Evolutionary conservation across 2,329 filamentous ascomycete species (phyloP).

Genomic region (Chalaropsis ovoidea): DNA sequence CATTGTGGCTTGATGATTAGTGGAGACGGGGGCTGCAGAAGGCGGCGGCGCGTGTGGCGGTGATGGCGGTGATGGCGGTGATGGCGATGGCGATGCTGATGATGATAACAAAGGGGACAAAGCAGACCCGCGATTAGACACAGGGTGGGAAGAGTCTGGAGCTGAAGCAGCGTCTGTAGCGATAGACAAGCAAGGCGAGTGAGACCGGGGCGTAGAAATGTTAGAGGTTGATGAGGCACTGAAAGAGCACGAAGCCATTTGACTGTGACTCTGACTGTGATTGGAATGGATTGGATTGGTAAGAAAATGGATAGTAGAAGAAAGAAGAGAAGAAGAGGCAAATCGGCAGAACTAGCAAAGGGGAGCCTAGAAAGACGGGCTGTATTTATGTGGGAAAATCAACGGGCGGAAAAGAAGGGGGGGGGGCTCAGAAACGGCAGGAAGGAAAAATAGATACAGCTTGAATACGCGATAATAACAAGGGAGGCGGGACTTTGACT

Average conservation of each 20-base stretch:
- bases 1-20: slow-evolving; percentile 39
- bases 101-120: slow-evolving; percentile 26
- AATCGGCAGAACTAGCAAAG: background rate
- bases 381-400: slow-evolving; percentile 6
- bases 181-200: slow-evolving; percentile 33
- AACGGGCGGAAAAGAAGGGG: background rate
- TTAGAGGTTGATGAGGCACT: slow-evolving; percentile 40
- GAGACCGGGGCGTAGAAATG: slow-evolving; percentile 46
- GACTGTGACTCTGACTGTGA: slow-evolving; percentile 1
- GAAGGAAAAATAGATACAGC: background rate
- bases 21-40: slow-evolving; percentile 42
- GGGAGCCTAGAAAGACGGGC: slow-evolving; percentile 8
- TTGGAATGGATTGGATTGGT: background rate
- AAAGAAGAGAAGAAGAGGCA: slow-evolving; percentile 11
- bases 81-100: too few species aligned
- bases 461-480: background rate
- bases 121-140: slow-evolving; percentile 33
- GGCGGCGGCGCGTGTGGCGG: slow-evolving; percentile 32
- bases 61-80: slow-evolving; percentile 28
- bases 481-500: slow-evolving; percentile 5
- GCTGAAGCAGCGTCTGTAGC: slow-evolving; percentile 33
- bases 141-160: slow-evolving; percentile 42
- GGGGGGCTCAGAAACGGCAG: background rate
- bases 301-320: slow-evolving; percentile 2
- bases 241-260: slow-evolving; percentile 30